Percentiles rank a stretch among this genome's conserved stretches.
phyloP scores from a whole-genome alignment of 306 rosid genomes.

The Chamaecrista fasciculata region DNA sequence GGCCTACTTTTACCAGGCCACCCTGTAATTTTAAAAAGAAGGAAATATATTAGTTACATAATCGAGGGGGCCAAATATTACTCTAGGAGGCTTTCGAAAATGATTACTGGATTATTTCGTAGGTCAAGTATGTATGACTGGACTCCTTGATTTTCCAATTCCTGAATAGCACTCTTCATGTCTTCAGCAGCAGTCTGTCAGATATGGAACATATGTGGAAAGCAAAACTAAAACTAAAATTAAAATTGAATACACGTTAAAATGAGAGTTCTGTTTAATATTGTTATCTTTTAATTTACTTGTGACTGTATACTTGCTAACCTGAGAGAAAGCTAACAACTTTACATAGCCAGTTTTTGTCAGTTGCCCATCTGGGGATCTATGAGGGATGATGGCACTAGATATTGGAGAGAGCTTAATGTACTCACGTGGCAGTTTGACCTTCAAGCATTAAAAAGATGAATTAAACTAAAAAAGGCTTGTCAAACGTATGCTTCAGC shows the following conservation, averaged over 20 bases:
- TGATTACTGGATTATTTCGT: slow-evolving; percentile 85
- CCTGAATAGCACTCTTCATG: slow-evolving; percentile 74
- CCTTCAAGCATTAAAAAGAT: slow-evolving; percentile 45
- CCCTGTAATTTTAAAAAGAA: slow-evolving; percentile 52
- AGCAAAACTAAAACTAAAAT: background rate
- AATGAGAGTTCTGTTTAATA: background rate
- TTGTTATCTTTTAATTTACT: background rate
- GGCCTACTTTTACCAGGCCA: slow-evolving; percentile 87
- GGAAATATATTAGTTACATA: background rate
- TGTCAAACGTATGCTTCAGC: background rate
- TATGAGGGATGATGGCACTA: slow-evolving; percentile 75
- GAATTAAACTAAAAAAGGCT: too few species aligned
- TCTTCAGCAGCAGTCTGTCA: slow-evolving; percentile 83
- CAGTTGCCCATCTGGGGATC: slow-evolving; percentile 61
- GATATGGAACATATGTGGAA: slow-evolving; percentile 1
- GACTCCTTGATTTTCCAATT: slow-evolving; percentile 84
- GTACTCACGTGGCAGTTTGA: slow-evolving; percentile 77
- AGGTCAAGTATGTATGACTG: slow-evolving; percentile 90
- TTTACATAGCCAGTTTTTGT: slow-evolving; percentile 87
- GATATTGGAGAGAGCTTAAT: slow-evolving; percentile 89
- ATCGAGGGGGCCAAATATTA: background rate
- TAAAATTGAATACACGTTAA: background rate
- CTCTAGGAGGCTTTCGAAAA: background rate
- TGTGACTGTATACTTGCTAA: slow-evolving; percentile 17
- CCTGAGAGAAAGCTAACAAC: slow-evolving; percentile 88